Percentiles rank a stretch among this genome's conserved stretches.
These are phyloP conservation scores for Xylariaceae sp. DNA, from an alignment of 2,329 filamentous ascomycete genomes.

Conservation along the genomic window DNA sequence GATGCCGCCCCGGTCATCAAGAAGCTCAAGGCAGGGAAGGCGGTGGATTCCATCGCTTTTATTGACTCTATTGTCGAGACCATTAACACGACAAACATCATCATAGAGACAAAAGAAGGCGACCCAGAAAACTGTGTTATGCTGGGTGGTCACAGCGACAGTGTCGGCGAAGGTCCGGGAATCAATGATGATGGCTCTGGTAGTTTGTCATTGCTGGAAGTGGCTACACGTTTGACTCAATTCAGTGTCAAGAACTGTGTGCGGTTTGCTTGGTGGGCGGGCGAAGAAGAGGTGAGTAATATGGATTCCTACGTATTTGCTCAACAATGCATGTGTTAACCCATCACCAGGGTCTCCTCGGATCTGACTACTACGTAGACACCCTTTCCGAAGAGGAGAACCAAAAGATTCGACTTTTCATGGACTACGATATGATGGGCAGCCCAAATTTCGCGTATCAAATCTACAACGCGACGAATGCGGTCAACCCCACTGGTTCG, in stretches of 20 bases:
- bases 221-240: conserved; percentile 56
- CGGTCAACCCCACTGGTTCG: conserved; percentile 66
- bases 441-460: conserved; percentile 65
- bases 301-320: background rate
- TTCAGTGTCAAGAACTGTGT: conserved; percentile 64
- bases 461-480: conserved; percentile 71
- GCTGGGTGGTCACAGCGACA: conserved; percentile 64
- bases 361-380: conserved; percentile 60
- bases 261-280: conserved; percentile 67
- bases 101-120: conserved; percentile 58
- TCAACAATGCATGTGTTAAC: background rate
- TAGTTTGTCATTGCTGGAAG: conserved; percentile 58
- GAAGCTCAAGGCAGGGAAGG: conserved; percentile 50
- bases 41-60: conserved; percentile 55
- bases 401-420: conserved; percentile 60
- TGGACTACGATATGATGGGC: conserved; percentile 71
- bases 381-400: conserved; percentile 57
- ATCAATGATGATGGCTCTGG: conserved; percentile 80
- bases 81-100: conserved; percentile 57
- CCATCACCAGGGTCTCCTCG: conserved; percentile 44
- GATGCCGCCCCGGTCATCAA: conserved; percentile 57
- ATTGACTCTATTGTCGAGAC: conserved; percentile 56
- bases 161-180: conserved; percentile 62
- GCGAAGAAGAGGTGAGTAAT: conserved; percentile 55
- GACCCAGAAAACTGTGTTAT: conserved; percentile 64